Evolutionary conservation across 805 yeast genomes (phyloP).

Genomic region (Ogataea pini): DNA sequence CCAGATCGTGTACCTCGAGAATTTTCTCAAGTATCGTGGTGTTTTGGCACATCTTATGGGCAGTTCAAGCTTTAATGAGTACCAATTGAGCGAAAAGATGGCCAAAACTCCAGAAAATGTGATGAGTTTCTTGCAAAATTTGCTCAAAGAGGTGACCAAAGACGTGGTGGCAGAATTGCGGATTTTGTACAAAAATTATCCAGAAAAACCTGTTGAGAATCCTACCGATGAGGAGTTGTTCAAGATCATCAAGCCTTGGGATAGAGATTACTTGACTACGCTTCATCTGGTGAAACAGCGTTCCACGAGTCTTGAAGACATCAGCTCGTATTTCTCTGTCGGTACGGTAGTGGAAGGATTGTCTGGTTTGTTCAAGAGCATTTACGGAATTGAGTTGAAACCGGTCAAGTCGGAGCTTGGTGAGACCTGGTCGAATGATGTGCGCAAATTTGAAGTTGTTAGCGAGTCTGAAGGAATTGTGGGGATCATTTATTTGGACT

Average conservation of each 20-base stretch:
- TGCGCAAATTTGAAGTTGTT: slow-evolving; percentile 75
- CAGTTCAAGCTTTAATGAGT: slow-evolving; percentile 66
- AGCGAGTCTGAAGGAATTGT: slow-evolving; percentile 62
- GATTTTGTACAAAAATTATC: slow-evolving; percentile 38
- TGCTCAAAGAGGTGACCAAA: slow-evolving; percentile 52
- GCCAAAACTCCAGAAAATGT: slow-evolving; percentile 81
- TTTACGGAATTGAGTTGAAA: slow-evolving; percentile 76
- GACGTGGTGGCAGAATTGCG: slow-evolving; percentile 62
- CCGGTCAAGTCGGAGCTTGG: slow-evolving; percentile 66
- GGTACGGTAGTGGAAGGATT: slow-evolving; percentile 87
- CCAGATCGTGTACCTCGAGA: slow-evolving; percentile 62
- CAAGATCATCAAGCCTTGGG: slow-evolving; percentile 79
- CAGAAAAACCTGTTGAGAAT: slow-evolving; percentile 22
- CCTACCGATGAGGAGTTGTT: slow-evolving; percentile 43
- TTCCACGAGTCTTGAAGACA: slow-evolving; percentile 43
- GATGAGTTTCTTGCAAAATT: slow-evolving; percentile 58
- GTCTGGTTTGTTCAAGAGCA: slow-evolving; percentile 62
- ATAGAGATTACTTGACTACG: slow-evolving; percentile 63
- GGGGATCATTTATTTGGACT: slow-evolving; percentile 86
- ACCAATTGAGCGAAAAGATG: slow-evolving; percentile 88
- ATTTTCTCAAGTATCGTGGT: slow-evolving; percentile 64
- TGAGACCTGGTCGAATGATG: slow-evolving; percentile 89
- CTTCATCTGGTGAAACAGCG: slow-evolving; percentile 34
- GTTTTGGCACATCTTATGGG: slow-evolving; percentile 74
- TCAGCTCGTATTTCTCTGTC: slow-evolving; percentile 75